Evolutionary conservation across 148 eudicot genomes (phyloP).

Genomic region (Talinum fruticosum): DNA sequence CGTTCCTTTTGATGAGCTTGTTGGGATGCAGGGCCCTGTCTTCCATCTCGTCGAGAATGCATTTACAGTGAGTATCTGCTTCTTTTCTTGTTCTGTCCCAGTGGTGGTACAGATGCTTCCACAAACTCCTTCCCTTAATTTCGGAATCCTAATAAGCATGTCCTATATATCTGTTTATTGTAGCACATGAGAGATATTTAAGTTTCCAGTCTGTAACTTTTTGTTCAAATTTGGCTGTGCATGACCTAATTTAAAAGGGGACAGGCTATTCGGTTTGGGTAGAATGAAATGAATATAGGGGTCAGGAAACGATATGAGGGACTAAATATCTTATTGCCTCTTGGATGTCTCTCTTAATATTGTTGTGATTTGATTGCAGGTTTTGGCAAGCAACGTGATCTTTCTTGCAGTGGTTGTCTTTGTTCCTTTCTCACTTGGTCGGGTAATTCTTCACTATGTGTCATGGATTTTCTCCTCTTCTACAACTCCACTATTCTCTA

Average conservation of each 20-base stretch:
- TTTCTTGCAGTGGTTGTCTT: conserved; percentile 89
- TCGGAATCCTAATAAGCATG: neutral
- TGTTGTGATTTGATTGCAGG: conserved; percentile 50
- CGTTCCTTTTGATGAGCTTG: conserved; percentile 97
- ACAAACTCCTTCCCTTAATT: neutral
- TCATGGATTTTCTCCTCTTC: conserved; percentile 78
- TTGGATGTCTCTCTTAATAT: neutral
- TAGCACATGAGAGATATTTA: no score
- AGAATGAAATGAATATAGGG: neutral
- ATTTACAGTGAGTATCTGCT: conserved; percentile 56
- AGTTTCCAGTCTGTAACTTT: no score
- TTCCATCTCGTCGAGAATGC: conserved; percentile 97
- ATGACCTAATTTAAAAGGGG: neutral
- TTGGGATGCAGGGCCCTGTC: conserved; percentile 99
- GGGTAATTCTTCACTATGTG: conserved; percentile 65
- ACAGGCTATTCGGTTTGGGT: neutral
- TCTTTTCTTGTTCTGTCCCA: neutral
- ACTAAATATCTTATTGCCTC: neutral
- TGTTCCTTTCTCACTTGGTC: conserved; percentile 88
- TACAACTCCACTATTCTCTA: conserved; percentile 57
- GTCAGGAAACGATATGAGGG: neutral
- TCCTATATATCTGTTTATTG: neutral
- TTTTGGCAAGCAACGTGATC: conserved; percentile 95
- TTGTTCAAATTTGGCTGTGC: no score
- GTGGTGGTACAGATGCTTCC: neutral